Conservation (phyloP, 2,329 filamentous ascomycete species). For the Ceratocystis cacaofunesta region DNA sequence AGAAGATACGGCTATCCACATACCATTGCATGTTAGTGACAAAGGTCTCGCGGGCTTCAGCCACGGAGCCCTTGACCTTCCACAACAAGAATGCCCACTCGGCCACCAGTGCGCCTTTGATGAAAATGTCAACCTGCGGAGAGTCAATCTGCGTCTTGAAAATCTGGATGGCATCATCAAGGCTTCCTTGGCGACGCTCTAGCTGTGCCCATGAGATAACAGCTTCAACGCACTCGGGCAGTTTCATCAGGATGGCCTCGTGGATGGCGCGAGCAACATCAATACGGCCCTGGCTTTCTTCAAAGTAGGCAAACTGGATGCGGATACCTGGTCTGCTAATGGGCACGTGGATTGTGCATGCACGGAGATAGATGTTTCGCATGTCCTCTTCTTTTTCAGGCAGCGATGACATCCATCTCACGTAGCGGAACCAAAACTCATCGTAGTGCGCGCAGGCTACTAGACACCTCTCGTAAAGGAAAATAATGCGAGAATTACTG, state of each 20-base stretch:
- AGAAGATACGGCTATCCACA: conserved; percentile 73
- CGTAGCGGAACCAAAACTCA: conserved; percentile 96
- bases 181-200: conserved; percentile 64
- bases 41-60: conserved; percentile 74
- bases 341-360: conserved; percentile 71
- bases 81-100: conserved; percentile 80
- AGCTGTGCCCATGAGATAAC: conserved; percentile 80
- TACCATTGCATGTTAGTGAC: conserved; percentile 71
- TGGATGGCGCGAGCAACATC: conserved; percentile 77
- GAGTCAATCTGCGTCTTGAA: conserved; percentile 70
- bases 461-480: conserved; percentile 85
- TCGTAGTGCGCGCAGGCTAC: conserved; percentile 91
- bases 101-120: conserved; percentile 73
- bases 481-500: conserved; percentile 57
- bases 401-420: conserved; percentile 79
- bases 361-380: conserved; percentile 80
- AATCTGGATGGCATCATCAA: conserved; percentile 71
- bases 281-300: conserved; percentile 65
- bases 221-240: conserved; percentile 75
- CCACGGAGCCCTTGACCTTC: conserved; percentile 68
- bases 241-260: conserved; percentile 55
- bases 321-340: conserved; percentile 72
- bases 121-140: conserved; percentile 54
- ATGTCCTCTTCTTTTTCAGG: conserved; percentile 73
- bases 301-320: conserved; percentile 85